phyloP scores from a whole-genome alignment of 345 rosid genomes.

The Eutrema heterophyllum region DNA sequence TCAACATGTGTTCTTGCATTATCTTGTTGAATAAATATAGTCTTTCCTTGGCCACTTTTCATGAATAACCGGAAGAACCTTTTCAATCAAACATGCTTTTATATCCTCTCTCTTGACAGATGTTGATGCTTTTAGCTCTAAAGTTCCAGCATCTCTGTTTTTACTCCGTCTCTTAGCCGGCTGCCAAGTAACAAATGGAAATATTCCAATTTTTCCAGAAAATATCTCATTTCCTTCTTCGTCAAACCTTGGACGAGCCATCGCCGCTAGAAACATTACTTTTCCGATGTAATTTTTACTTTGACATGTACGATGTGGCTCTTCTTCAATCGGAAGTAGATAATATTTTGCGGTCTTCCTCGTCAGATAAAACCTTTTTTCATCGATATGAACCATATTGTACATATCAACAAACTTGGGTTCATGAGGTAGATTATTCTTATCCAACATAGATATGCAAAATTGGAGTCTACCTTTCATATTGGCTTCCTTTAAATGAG shows the following conservation, averaged over 20 bases:
- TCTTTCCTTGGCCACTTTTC: background rate
- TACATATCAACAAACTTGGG: background rate
- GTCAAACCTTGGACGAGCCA: background rate
- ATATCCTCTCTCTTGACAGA: background rate
- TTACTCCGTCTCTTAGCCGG: background rate
- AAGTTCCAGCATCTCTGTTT: background rate
- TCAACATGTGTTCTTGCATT: background rate
- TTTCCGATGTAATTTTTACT: background rate
- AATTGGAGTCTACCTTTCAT: background rate
- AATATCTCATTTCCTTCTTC: background rate
- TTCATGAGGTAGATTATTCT: background rate
- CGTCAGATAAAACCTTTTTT: background rate
- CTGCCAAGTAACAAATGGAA: background rate
- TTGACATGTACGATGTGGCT: background rate
- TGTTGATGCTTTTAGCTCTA: background rate
- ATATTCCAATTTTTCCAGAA: background rate
- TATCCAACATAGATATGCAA: background rate
- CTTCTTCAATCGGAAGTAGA: background rate
- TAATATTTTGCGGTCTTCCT: background rate
- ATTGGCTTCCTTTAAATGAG: background rate
- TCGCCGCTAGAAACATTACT: background rate
- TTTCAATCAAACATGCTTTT: background rate
- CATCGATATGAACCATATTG: background rate
- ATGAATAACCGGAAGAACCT: background rate
- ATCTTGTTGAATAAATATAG: background rate